Percentiles rank a stretch among this genome's conserved stretches.
Evolutionary conservation across 192 early-diverging fungal genomes (phyloP).

Genomic region (Spizellomyces punctatus): DNA sequence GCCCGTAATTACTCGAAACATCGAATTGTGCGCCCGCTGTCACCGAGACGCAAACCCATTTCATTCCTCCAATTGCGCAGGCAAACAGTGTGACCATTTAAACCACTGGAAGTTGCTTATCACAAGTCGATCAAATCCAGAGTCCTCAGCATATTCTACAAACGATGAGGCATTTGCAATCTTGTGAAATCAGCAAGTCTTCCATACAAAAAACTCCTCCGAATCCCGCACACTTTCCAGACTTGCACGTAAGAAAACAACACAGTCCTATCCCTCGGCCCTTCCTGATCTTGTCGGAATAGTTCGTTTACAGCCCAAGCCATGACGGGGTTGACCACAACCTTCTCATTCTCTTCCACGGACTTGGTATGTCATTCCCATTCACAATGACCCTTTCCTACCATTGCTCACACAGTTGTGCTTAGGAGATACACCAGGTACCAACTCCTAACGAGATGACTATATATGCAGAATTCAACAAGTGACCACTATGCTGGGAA

Average conservation of each 20-base stretch:
- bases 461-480: neutral
- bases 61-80: too few relatives aligned
- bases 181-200: too few relatives aligned
- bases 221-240: neutral
- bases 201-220: neutral
- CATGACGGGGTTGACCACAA: constrained; percentile 54
- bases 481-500: too few relatives aligned
- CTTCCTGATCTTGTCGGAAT: neutral
- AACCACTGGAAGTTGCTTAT: too few relatives aligned
- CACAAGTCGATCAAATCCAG: too few relatives aligned
- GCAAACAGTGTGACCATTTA: too few relatives aligned
- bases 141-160: too few relatives aligned
- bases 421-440: constrained; percentile 22
- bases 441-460: neutral
- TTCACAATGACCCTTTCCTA: neutral
- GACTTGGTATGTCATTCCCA: constrained; percentile 52
- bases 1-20: too few relatives aligned
- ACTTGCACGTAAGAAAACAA: neutral
- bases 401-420: neutral
- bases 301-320: constrained; percentile 19
- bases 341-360: constrained; percentile 73
- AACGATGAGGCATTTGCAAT: too few relatives aligned
- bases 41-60: too few relatives aligned
- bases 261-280: neutral
- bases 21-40: too few relatives aligned